Evolutionary conservation across 2,329 filamentous ascomycete species (phyloP).

Genomic region (Nemania sp.): DNA sequence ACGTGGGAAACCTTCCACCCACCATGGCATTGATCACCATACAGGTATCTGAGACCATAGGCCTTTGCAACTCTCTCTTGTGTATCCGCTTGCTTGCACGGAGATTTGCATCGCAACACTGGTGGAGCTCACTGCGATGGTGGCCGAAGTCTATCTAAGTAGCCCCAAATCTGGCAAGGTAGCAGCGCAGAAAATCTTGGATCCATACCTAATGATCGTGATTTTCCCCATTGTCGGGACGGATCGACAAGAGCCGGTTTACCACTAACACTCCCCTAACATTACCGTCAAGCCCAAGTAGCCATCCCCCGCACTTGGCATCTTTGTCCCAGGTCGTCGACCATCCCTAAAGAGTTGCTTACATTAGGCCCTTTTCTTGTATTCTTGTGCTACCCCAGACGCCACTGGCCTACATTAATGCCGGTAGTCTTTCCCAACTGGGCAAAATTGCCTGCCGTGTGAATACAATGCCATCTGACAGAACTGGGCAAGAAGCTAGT

Average conservation of each 20-base stretch:
- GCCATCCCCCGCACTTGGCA: slow-evolving; percentile 14
- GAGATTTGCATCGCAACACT: no score
- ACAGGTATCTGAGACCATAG: no score
- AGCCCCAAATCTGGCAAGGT: no score
- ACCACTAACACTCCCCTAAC: slow-evolving; percentile 21
- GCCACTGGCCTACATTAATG: background rate
- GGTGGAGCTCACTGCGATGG: no score
- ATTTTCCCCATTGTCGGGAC: background rate
- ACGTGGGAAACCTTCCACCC: no score
- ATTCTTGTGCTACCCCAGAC: no score
- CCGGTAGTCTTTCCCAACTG: background rate
- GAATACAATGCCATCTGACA: background rate
- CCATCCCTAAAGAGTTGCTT: no score
- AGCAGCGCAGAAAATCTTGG: background rate
- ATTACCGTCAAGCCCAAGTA: slow-evolving; percentile 7
- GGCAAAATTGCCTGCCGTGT: slow-evolving; percentile 1
- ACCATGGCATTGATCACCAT: no score
- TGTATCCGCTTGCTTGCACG: no score
- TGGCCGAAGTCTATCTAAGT: no score
- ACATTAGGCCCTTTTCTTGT: no score
- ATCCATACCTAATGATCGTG: background rate
- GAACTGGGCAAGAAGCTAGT: background rate
- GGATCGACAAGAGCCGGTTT: background rate
- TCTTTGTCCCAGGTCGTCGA: slow-evolving; percentile 6
- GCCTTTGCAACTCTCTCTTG: no score